Conservation (phyloP, 1,284 basidiomycete genomes). For the Sporisorium exsertum region DNA sequence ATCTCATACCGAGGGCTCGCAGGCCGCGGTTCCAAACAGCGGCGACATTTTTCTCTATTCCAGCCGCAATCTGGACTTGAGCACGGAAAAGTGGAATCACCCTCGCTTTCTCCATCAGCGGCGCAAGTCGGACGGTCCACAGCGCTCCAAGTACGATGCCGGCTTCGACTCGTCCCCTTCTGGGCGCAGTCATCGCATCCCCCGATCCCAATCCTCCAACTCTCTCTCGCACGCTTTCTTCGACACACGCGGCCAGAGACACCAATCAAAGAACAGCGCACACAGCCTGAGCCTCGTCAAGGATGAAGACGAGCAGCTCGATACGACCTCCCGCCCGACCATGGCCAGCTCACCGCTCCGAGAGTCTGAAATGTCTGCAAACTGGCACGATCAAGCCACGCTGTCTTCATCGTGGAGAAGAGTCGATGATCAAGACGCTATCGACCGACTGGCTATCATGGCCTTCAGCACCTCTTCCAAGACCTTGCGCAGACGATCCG, state of each 20-base stretch:
- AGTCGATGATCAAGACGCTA: slow-evolving; percentile 21
- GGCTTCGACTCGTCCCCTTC: slow-evolving; percentile 5
- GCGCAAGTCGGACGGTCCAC: slow-evolving; percentile 46
- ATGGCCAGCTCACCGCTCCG: slow-evolving; percentile 27
- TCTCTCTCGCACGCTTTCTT: slow-evolving; percentile 33
- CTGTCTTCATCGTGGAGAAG: slow-evolving; percentile 22
- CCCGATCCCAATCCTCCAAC: slow-evolving; percentile 41
- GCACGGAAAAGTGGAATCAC: slow-evolving; percentile 13
- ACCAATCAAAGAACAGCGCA: slow-evolving; percentile 29
- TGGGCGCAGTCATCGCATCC: slow-evolving; percentile 25
- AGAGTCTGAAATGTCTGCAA: slow-evolving; percentile 22
- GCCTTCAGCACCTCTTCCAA: slow-evolving; percentile 22
- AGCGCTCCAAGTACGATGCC: slow-evolving; percentile 21
- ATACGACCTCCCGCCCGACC: not conserved
- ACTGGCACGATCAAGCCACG: slow-evolving; percentile 13
- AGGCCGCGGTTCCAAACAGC: slow-evolving; percentile 27
- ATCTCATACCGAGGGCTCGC: slow-evolving; percentile 43
- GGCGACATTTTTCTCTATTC: slow-evolving; percentile 47
- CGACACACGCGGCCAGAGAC: slow-evolving; percentile 22
- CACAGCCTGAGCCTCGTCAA: slow-evolving; percentile 39
- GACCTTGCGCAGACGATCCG: slow-evolving; percentile 34
- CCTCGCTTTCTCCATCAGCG: slow-evolving; percentile 40
- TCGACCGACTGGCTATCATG: slow-evolving; percentile 34
- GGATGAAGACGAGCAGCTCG: slow-evolving; percentile 29
- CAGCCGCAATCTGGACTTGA: slow-evolving; percentile 29